Evolutionary conservation across 441 rosid species (phyloP), one percentile per base, ranked within the genome.

Genomic region (Adansonia madagascariensis): DNA sequence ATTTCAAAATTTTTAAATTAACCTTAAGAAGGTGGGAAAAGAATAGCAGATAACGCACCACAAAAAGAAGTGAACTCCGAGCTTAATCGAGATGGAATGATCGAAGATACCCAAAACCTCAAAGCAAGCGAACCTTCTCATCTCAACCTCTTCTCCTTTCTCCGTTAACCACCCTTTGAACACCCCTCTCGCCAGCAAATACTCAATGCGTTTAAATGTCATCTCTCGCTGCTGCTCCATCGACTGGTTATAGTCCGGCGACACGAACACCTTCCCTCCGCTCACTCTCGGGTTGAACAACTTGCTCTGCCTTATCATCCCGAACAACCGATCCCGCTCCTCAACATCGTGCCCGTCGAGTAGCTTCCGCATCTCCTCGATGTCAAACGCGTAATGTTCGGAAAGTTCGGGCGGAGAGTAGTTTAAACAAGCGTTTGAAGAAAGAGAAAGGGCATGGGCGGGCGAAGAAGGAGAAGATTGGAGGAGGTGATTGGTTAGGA

Each of bases 211-310:
- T 74, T 62, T 88, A 97, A 87, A 83, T 0, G 97, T 94, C 76
- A 89, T 84, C 84, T 92, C 94, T 6, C 98, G 84, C 84, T 94
- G 98, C 72, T 90, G 97, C 83, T 91, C 97, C 98, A 87, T 94
- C 56, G 97, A 78, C 86, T 91, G 97, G 79, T 91, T 92, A 67
- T 84, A 92, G 78, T 92, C 95, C 22, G 97, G 93, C 46, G 81
- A 65, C 57, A 89, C 88, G 75, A 85, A 94, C 22, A 94, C 77
- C 85, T 84, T 87, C 44, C 92, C 94, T 10, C 95, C 98, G 44
- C 79, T 78, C 78, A 78, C 82, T 41, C 74, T 81, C 2, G 92
- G 94, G 80, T 92, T 89, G 81, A 94, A 94, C 80, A 90, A 74
- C 80, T 80, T 86, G 85, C 91, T 86, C 86, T 92, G 94, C 79